Evolutionary conservation across 192 early-diverging fungal genomes (phyloP), one percentile per base, ranked within the genome.

Genomic region (Coemansia furcata): DNA sequence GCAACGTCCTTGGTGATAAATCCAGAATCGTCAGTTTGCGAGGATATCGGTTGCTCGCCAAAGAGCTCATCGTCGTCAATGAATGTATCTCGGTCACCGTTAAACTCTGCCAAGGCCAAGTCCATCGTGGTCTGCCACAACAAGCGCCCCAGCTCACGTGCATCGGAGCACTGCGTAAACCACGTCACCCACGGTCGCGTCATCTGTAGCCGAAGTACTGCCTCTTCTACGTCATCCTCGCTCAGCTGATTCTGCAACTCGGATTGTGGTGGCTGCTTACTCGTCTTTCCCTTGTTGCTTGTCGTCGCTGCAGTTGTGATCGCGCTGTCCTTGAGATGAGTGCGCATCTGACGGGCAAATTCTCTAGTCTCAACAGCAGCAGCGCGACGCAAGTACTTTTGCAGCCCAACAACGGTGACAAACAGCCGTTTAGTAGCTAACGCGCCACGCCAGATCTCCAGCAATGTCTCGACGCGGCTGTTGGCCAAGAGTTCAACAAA

Each of bases 291-390:
- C n/a, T 39, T 49, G 59, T n/a, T 43, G 30, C 62, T 61, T 9
- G 11, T 21, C 4, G 23, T 26, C 23, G 36, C 39, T 19, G 32
- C n/a, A 12, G 23, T 12, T 14, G 38, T 10, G 10, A 69, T 37
- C 19, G 21, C 42, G 29, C 36, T 35, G 29, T 69, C 69, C 39
- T 55, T 72, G 8, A 81, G 36, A 4, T 61, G 39, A n/a, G 23
- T 9, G 26, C 78, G 78, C 69, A 81, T 67, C 61, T 73, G 70
- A 19, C 74, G 64, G 3, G 67, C 78, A 71, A 81, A 81, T 43
- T 73, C 78, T 3, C 71, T 63, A 11, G 74, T 67, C 17, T 70
- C 79, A 4, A 39, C 55, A 11, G 46, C 64, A 0, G 70, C 67
- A 35, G 67, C 55, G 19, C 32, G 64, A 2, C 62, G 52, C 23